Conservation (phyloP, 2,329 filamentous ascomycete genomes). For the Penicillium nordicum region DNA sequence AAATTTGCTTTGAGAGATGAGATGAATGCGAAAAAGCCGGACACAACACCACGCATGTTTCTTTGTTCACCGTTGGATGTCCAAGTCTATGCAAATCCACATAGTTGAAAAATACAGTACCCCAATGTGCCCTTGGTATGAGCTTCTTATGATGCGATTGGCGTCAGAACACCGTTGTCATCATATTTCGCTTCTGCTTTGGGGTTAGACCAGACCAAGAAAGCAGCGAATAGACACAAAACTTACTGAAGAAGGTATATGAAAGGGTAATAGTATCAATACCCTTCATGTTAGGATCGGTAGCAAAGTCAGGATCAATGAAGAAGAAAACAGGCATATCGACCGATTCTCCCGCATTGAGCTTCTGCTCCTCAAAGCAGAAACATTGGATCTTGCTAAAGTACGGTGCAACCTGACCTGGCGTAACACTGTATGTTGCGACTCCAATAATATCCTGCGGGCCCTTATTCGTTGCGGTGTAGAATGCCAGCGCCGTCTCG, state of each 20-base stretch:
- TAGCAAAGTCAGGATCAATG: slow-evolving; percentile 90
- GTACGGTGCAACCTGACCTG: slow-evolving; percentile 91
- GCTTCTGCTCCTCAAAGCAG: slow-evolving; percentile 93
- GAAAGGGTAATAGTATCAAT: slow-evolving; percentile 94
- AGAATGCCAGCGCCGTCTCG: slow-evolving; percentile 95
- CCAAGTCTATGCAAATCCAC: neutral
- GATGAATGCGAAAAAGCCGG: slow-evolving; percentile 1
- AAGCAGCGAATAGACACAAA: neutral
- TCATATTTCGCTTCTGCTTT: slow-evolving; percentile 74
- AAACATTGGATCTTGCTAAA: slow-evolving; percentile 99
- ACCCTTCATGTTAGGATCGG: slow-evolving; percentile 86
- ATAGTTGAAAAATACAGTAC: neutral
- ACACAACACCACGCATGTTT: neutral
- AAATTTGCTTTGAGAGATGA: slow-evolving; percentile 17
- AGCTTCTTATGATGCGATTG: slow-evolving; percentile 44
- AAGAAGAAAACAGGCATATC: slow-evolving; percentile 99
- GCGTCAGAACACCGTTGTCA: slow-evolving; percentile 68
- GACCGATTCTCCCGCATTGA: slow-evolving; percentile 93
- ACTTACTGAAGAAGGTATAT: slow-evolving; percentile 97
- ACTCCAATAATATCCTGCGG: slow-evolving; percentile 95
- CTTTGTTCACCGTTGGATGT: neutral
- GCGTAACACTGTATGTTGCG: slow-evolving; percentile 95
- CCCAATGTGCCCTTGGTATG: neutral
- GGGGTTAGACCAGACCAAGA: slow-evolving; percentile 24
- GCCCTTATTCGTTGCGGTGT: slow-evolving; percentile 90